phyloP scores from a whole-genome alignment of 2,329 filamentous ascomycete genomes.

The Myriosclerotinia duriaeana region DNA sequence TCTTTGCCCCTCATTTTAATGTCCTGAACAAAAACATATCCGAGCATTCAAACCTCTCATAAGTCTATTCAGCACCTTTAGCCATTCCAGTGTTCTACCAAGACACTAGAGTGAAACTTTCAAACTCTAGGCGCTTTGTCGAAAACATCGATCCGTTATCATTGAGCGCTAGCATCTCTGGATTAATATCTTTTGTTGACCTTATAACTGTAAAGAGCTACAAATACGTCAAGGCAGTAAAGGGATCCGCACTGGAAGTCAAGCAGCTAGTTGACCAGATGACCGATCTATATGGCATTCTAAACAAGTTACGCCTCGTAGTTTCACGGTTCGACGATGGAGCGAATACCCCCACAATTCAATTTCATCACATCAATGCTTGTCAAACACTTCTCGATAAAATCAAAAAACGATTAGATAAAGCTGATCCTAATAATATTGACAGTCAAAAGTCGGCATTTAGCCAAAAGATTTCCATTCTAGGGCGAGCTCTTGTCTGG shows the following conservation, averaged over 20 bases:
- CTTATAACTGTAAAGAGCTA: slow-evolving; percentile 15
- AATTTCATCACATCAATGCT: not conserved
- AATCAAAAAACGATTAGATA: not conserved
- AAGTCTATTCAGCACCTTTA: not conserved
- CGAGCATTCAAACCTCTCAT: not conserved
- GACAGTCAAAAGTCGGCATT: not conserved
- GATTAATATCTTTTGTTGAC: slow-evolving; percentile 21
- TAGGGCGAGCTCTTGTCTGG: slow-evolving; percentile 17
- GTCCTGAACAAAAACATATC: not conserved
- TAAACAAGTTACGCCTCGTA: not conserved
- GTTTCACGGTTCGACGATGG: not conserved
- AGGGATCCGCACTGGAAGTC: slow-evolving; percentile 9
- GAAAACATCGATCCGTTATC: slow-evolving; percentile 22
- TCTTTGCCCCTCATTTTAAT: not conserved
- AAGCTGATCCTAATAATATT: not conserved
- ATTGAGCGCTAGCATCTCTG: slow-evolving; percentile 24
- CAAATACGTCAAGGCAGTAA: slow-evolving; percentile 21
- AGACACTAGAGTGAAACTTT: not conserved
- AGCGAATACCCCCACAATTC: not conserved
- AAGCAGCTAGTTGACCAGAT: slow-evolving; percentile 16
- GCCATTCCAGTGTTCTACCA: not conserved
- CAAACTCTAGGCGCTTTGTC: not conserved
- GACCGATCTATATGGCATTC: slow-evolving; percentile 8
- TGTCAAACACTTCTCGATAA: not conserved
- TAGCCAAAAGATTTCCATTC: not conserved